These are phyloP conservation scores for Hygrophila difformis DNA, from an alignment of 257 asterid genomes.

Conservation along the genomic window DNA sequence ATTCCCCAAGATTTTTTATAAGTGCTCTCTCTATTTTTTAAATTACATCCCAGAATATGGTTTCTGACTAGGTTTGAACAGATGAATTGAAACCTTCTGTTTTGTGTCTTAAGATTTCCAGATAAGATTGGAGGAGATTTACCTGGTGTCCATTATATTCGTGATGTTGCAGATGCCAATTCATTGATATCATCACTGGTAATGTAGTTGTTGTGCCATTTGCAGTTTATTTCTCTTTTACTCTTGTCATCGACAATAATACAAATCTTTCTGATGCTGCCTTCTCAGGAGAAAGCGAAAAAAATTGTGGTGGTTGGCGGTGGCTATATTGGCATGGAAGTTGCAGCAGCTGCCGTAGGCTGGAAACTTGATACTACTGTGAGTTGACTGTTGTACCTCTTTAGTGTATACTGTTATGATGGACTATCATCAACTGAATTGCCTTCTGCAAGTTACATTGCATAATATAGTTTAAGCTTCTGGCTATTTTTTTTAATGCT, in stretches of 20 bases:
- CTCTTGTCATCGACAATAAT: not conserved
- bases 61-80: constrained; percentile 4
- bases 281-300: constrained; percentile 61
- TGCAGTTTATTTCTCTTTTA: not conserved
- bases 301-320: constrained; percentile 92
- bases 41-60: not conserved
- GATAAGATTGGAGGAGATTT: constrained; percentile 88
- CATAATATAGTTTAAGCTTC: not conserved
- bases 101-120: constrained; percentile 57
- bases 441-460: not conserved
- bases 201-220: constrained; percentile 15
- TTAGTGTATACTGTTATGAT: not conserved
- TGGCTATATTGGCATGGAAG: constrained; percentile 99
- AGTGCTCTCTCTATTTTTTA: not conserved
- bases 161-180: constrained; percentile 94
- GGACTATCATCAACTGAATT: not conserved
- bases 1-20: too few species aligned
- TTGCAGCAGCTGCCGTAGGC: constrained; percentile 91
- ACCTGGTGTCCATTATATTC: constrained; percentile 84
- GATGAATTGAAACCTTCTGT: constrained; percentile 5
- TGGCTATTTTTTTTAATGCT: not conserved
- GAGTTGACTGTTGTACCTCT: constrained; percentile 23
- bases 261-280: not conserved
- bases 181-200: constrained; percentile 80
- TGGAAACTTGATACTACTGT: constrained; percentile 98